Percentiles rank a stretch among this genome's conserved stretches.
These are phyloP conservation scores for Dunaliella primolecta DNA, from an alignment of 139 green algal species.

Conservation along the genomic window DNA sequence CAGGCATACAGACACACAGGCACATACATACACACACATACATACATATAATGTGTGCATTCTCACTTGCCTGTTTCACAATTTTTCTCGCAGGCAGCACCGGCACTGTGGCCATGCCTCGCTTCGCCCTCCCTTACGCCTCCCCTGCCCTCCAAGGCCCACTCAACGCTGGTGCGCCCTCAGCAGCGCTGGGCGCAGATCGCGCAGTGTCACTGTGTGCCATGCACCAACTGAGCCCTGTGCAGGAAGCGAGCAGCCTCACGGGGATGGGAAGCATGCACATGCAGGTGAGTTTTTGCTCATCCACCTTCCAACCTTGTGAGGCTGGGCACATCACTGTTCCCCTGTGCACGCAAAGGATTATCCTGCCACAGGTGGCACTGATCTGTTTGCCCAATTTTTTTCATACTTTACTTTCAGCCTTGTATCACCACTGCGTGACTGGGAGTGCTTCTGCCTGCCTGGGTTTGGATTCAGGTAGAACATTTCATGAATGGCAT, in stretches of 20 bases:
- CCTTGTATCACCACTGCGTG: too few relatives aligned
- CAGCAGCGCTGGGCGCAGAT: background rate
- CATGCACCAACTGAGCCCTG: background rate
- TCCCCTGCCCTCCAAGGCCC: slow-evolving; percentile 5
- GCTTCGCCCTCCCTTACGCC: background rate
- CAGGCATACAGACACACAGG: background rate
- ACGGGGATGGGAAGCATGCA: background rate
- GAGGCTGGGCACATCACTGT: too few relatives aligned
- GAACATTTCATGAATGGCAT: too few relatives aligned
- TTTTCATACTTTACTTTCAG: too few relatives aligned
- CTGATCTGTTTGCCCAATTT: too few relatives aligned
- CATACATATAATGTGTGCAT: background rate
- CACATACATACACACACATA: background rate
- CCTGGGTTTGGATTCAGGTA: too few relatives aligned
- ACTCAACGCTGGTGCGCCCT: background rate
- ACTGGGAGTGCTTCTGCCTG: too few relatives aligned
- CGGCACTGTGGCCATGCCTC: background rate
- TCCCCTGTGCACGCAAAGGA: too few relatives aligned
- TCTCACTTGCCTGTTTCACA: too few relatives aligned
- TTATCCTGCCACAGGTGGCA: too few relatives aligned
- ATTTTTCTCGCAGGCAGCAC: background rate
- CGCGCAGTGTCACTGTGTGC: background rate
- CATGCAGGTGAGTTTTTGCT: background rate
- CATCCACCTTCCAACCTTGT: too few relatives aligned
- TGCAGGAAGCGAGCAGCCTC: too few relatives aligned